Evolutionary conservation across 345 rosid genomes (phyloP), one percentile per base, ranked within the genome.

Genomic region (Salix arbutifolia): DNA sequence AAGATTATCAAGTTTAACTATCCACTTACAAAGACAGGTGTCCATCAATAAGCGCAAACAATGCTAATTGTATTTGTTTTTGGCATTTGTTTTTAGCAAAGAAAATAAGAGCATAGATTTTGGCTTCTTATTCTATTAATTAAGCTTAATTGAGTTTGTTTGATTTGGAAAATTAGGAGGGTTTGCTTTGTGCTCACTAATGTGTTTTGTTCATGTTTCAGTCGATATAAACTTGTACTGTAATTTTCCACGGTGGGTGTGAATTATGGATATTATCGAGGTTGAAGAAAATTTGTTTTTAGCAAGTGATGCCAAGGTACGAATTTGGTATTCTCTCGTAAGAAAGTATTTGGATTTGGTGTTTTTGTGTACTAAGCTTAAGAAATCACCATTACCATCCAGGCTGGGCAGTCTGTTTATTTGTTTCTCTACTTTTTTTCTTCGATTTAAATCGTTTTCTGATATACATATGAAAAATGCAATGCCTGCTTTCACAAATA

Each of bases 221-320:
- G 94, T 72, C 62, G 14, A 69, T 70, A 70, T 88, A 89, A 83
- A 77, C 72, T 84, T 65, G 74, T 67, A 35, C 52, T 65, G 76
- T 78, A 82, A 78, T 30, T 77, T 74, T 77, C 77, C 30, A 17
- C 40, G 46, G 83, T 86, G 86, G 85, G 33, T 77, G 84, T 75
- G 77, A 83, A 83, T 65, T 67, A 96, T 96, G 99, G 99, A 96
- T 81, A 79, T 84, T 35, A 76, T 82, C 21, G 97, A 96, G 86
- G 92, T 94, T 69, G 99, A 96, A 82, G 99, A 96, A 82, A 94
- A 83, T 83, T 86, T 92, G 37, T 94, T 96, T 81, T 97, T 97
- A 8, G 96, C 89, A 18, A 87, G 89, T 76, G 99, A 96, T 90
- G 98, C 98, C 73, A 96, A 94, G 99, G 99, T 96, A 87, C 76